These are phyloP conservation scores for Balakata baccata DNA, from an alignment of 345 rosid species.

Conservation along the genomic window DNA sequence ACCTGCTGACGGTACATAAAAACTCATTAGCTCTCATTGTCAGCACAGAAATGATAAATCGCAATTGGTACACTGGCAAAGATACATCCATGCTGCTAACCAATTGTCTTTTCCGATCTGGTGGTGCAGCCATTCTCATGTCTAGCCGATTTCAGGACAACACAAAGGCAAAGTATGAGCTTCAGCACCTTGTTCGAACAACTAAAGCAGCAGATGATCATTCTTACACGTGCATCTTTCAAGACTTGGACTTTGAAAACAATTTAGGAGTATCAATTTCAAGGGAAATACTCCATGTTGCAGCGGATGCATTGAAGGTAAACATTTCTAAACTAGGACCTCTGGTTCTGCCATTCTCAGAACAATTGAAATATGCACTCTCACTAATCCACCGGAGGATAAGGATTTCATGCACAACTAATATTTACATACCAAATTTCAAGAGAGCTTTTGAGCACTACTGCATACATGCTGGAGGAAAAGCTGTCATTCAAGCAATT, in stretches of 20 bases:
- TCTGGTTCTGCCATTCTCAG: slow-evolving; percentile 11
- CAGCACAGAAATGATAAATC: slow-evolving; percentile 5
- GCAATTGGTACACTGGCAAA: background rate
- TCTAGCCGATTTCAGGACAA: slow-evolving; percentile 1
- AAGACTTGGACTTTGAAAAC: slow-evolving; percentile 10
- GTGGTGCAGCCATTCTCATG: slow-evolving; percentile 18
- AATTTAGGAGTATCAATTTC: background rate
- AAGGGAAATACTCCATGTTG: background rate
- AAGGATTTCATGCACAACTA: background rate
- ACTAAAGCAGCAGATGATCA: slow-evolving; percentile 1
- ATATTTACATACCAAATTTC: slow-evolving; percentile 3
- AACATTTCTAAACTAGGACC: slow-evolving; percentile 1
- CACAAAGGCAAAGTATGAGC: slow-evolving; percentile 10
- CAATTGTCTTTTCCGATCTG: slow-evolving; percentile 12
- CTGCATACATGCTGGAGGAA: slow-evolving; percentile 17
- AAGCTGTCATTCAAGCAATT: slow-evolving; percentile 14
- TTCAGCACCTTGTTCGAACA: slow-evolving; percentile 9
- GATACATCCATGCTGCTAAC: slow-evolving; percentile 13
- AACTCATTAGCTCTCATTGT: slow-evolving; percentile 15
- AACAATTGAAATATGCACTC: background rate
- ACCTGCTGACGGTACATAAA: slow-evolving; percentile 4
- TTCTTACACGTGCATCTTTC: background rate
- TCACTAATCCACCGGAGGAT: background rate
- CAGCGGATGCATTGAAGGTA: slow-evolving; percentile 4
- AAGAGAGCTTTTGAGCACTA: slow-evolving; percentile 11